Evolutionary conservation across 176 grass and related monocot genomes (phyloP), one percentile per base, ranked within the genome.

Genomic region (Rhynchospora breviuscula): DNA sequence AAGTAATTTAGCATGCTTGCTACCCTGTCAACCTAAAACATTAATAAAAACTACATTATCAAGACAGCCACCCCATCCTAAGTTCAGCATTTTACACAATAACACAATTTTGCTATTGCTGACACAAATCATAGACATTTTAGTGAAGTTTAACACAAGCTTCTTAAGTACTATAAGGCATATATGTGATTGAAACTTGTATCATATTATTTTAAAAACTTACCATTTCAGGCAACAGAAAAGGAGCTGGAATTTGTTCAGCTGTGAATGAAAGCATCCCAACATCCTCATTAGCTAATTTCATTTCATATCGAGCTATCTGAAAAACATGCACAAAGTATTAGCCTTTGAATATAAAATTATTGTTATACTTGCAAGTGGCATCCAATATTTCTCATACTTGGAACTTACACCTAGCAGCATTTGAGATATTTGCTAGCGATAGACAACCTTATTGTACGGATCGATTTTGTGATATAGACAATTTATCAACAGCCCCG

Each of bases 1-100:
- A 99, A 99, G 77, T 95, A 99, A 84, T 99, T 99, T 83, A 99
- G 87, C 96, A 99, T 95, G 88, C 87, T 93, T 0, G 96, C 93
- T 8, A 95, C 93, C 84, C 96, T 93, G 94, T 99, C 96, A 25
- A 99, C 95, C 95, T 97, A 75, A 86, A 87, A 60, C 40, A 51
- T 54, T 31, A 29, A 26, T 15, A 8, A 53, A 75, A 14, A 56
- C 19, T 33, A 17, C 54, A 46, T 54, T 52, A 49, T 56, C 1
- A 56, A 29, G 17, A 31, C 47, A 77, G 54, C 8, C 0, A 23
- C 46, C 73, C 23, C 21, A 77, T 31, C 73, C 47, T 76, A 76
- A 72, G 53, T 76, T 76, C 47, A 76, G 47, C 47, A 76, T 26
- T 75, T 25, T 76, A 46, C 10, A 25, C 44, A 51, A 51, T 51